Base-by-base conservation (phyloP, 306 rosid species). In the Morella rubra region DNA sequence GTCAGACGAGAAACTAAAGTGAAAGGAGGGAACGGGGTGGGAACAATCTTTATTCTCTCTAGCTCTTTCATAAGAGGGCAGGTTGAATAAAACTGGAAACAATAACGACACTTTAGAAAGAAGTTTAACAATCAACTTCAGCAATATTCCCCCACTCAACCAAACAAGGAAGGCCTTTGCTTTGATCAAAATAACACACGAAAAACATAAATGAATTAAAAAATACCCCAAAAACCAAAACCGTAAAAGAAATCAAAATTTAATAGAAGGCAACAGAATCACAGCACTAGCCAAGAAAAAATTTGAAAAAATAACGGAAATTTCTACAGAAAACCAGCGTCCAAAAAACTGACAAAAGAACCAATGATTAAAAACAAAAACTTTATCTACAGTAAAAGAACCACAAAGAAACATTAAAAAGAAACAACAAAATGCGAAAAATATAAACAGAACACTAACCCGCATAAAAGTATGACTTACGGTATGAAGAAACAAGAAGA, bases 81-180 rank as follows among this genome's bases (percentile, higher is more conserved):
- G 42, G 45, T n/a, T 65, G 47, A 65, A 65, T 16, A 65, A 65
- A 71, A 71, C 32, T 42, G 59, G 42, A 66, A 79, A 78, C 54
- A 65, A 5, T 41, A 6, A 8, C 51, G 8, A 13, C 13, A 10
- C 51, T n/a, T 47, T 9, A 47, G 51, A 47, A 47, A 13, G 51
- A 47, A 47, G 3, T 47, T 47, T 47, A 47, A 47, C 11, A 47
- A 47, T 10, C 51, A 47, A 47, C 51, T 47, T 47, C 1, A 1
- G 51, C 51, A 47, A 47, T 47, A n/a, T n/a, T n/a, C n/a, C 60
- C 7, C 65, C 12, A 64, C 51, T 65, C 64, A 64, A 65, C 72
- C 72, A 50, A n/a, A 40, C 72, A 18, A 51, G 6, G 19, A 19
- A 18, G 52, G 11, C 20, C 32, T 13, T 5, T 8, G 2, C 44